phyloP scores from a whole-genome alignment of 306 rosid genomes.

The Hylodesmum podocarpum region DNA sequence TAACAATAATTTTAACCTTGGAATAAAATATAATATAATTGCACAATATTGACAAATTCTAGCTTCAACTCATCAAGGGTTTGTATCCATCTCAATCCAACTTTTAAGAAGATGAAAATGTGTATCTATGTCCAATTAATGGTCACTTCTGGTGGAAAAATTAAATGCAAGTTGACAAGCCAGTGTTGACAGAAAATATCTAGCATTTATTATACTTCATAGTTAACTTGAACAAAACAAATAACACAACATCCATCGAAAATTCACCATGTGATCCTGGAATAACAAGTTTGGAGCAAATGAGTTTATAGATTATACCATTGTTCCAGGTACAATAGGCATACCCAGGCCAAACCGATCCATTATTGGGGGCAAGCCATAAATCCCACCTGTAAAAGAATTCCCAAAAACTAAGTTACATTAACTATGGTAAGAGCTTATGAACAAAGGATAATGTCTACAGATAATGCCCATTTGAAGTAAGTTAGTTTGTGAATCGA shows the following conservation, averaged over 20 bases:
- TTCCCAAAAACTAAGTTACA: background rate
- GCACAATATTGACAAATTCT: background rate
- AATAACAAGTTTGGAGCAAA: background rate
- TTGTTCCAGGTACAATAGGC: constrained; percentile 75
- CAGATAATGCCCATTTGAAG: background rate
- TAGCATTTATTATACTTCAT: background rate
- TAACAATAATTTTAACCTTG: constrained; percentile 1
- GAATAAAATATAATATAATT: constrained; percentile 13
- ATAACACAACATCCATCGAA: background rate
- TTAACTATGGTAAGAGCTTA: background rate
- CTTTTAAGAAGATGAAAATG: background rate
- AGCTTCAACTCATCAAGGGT: background rate
- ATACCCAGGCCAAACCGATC: constrained; percentile 84
- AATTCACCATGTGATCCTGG: constrained; percentile 12
- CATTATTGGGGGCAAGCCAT: constrained; percentile 76
- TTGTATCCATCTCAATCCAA: no score
- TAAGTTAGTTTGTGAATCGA: background rate
- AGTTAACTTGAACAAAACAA: background rate
- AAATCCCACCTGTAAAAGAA: constrained; percentile 70
- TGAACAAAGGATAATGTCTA: background rate
- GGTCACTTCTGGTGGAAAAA: background rate
- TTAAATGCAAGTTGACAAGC: background rate
- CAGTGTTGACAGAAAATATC: background rate
- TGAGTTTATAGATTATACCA: constrained; percentile 65
- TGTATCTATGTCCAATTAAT: background rate